Conservation (phyloP, 2,329 filamentous ascomycete species). For the Cryphonectria japonica region DNA sequence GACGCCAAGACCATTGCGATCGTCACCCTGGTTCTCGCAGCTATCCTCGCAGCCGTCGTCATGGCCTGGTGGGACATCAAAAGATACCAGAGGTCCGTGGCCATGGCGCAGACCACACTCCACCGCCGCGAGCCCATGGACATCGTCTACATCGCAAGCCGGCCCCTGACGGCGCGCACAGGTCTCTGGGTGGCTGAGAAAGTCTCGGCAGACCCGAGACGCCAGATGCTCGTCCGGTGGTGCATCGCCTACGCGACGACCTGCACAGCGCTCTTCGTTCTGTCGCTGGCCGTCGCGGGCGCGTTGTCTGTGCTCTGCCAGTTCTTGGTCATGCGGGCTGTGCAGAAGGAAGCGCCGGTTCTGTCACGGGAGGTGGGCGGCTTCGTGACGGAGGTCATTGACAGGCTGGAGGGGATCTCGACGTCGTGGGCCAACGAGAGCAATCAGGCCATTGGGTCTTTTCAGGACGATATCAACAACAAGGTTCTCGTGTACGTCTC, state of each 20-base stretch:
- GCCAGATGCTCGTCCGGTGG: constrained; percentile 79
- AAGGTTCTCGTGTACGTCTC: constrained; percentile 87
- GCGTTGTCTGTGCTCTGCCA: constrained; percentile 84
- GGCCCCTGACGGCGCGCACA: constrained; percentile 72
- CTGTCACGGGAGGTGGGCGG: constrained; percentile 74
- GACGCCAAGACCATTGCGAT: constrained; percentile 76
- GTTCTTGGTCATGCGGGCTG: constrained; percentile 71
- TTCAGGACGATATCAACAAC: constrained; percentile 72
- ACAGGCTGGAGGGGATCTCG: constrained; percentile 73
- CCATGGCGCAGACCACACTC: constrained; percentile 70
- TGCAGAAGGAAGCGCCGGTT: constrained; percentile 76
- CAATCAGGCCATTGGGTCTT: constrained; percentile 66
- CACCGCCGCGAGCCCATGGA: constrained; percentile 78
- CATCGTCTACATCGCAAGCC: constrained; percentile 82
- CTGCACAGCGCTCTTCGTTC: constrained; percentile 79
- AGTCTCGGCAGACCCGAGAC: constrained; percentile 59
- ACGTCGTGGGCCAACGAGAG: constrained; percentile 75
- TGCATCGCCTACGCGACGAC: constrained; percentile 86
- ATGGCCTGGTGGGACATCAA: constrained; percentile 83
- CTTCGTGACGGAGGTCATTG: constrained; percentile 79
- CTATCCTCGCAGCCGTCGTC: constrained; percentile 70
- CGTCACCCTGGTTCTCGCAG: constrained; percentile 71
- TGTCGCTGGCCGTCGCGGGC: constrained; percentile 80
- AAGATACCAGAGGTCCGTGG: constrained; percentile 73
- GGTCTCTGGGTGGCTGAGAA: constrained; percentile 72